Evolutionary conservation across 2,329 filamentous ascomycete genomes (phyloP).

Genomic region (Rhynchosporium secalis): DNA sequence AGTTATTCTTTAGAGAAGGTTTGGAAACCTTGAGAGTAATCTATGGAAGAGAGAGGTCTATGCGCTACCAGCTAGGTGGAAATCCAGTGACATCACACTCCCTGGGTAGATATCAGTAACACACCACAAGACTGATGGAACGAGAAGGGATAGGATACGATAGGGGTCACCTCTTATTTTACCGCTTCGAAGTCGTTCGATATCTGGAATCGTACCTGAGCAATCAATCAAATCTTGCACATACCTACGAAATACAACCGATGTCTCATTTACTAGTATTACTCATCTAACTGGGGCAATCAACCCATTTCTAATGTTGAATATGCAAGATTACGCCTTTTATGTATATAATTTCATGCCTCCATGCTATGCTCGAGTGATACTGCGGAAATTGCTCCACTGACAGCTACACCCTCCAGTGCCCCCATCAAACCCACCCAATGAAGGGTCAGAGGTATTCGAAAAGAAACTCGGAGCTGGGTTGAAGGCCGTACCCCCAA

Average conservation of each 20-base stretch:
- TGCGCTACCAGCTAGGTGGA: too few species aligned
- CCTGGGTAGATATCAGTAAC: too few species aligned
- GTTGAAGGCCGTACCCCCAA: slow-evolving; percentile 56
- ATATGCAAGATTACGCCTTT: not conserved
- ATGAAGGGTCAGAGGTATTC: slow-evolving; percentile 44
- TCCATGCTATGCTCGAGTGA: slow-evolving; percentile 14
- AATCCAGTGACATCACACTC: too few species aligned
- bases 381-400: slow-evolving; percentile 52
- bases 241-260: not conserved
- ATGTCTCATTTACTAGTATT: not conserved
- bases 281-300: not conserved
- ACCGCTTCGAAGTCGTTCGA: not conserved
- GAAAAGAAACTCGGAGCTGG: slow-evolving; percentile 42
- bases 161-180: not conserved
- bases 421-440: slow-evolving; percentile 64
- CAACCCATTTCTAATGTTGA: not conserved
- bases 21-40: too few species aligned
- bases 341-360: slow-evolving; percentile 4
- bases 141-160: too few species aligned
- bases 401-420: slow-evolving; percentile 62
- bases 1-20: too few species aligned
- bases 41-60: too few species aligned
- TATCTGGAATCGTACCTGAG: too few species aligned
- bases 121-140: too few species aligned
- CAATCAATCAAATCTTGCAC: too few species aligned